phyloP scores from a whole-genome alignment of 768 basidiomycete genomes.

The Tricholoma bakamatsutake region DNA sequence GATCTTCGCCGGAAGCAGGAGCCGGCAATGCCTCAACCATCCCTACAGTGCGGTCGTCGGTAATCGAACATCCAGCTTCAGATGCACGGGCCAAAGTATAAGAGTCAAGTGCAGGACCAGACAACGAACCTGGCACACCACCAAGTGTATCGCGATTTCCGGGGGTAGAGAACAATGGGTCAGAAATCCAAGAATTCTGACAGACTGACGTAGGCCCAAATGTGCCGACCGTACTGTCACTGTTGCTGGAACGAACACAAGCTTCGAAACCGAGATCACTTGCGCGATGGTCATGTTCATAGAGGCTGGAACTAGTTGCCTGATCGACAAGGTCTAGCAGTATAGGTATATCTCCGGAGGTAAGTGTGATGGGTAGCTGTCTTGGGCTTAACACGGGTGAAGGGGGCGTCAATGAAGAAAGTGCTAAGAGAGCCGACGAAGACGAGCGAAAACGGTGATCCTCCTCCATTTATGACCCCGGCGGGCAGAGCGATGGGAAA shows the following conservation, averaged over 20 bases:
- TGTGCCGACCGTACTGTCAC: conserved; percentile 17
- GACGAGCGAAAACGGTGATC: conserved; percentile 28
- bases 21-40: not conserved
- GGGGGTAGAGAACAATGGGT: not conserved
- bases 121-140: not conserved
- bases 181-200: conserved; percentile 4
- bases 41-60: not conserved
- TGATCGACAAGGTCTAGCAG: conserved; percentile 27
- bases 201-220: conserved; percentile 20
- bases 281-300: not conserved
- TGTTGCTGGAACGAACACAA: not conserved
- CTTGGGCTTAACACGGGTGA: conserved; percentile 42
- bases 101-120: not conserved
- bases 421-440: conserved; percentile 34
- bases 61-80: not conserved
- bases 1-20: not conserved
- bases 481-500: no score
- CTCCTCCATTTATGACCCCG: not conserved
- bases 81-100: not conserved
- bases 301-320: conserved; percentile 4
- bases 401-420: conserved; percentile 34
- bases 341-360: conserved; percentile 49
- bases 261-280: not conserved
- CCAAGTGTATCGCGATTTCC: conserved; percentile 1
- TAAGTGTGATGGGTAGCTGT: conserved; percentile 27